phyloP scores from a whole-genome alignment of 2,329 filamentous ascomycete genomes.

The Tolypocladium tundrense region DNA sequence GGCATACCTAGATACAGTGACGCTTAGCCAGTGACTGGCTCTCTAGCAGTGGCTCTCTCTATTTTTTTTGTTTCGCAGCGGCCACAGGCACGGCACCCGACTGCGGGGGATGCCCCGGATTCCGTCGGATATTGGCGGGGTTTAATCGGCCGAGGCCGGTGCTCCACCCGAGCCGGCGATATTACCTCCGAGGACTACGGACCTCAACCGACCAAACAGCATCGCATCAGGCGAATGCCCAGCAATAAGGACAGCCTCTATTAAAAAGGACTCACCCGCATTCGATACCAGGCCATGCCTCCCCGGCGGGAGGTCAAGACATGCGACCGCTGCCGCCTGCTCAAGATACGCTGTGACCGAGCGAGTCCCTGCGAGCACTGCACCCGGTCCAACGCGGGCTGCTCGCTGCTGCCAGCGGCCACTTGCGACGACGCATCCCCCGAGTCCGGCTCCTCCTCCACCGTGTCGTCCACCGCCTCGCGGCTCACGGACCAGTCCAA shows the following conservation, averaged over 20 bases:
- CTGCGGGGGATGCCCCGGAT: not conserved
- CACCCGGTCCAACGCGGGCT: not conserved
- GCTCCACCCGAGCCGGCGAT: not conserved
- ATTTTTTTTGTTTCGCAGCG: not conserved
- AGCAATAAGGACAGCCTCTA: not conserved
- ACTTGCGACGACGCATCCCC: not conserved
- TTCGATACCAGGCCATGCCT: not conserved
- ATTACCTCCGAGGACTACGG: not conserved
- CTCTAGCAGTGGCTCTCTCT: not conserved
- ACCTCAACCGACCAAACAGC: not conserved
- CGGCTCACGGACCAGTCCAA: not conserved
- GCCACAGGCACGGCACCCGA: no score
- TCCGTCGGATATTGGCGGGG: not conserved
- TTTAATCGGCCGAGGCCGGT: not conserved
- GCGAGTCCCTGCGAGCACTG: not conserved
- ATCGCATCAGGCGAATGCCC: not conserved
- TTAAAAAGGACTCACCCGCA: no score
- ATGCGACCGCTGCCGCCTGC: not conserved
- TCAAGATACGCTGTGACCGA: not conserved
- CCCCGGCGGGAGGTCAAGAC: not conserved
- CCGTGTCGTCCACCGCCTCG: not conserved
- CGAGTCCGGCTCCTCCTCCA: not conserved
- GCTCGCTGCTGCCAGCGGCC: not conserved
- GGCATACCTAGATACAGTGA: no score
- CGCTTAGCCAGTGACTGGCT: no score